Evolutionary conservation across 2,329 filamentous ascomycete species (phyloP).

Genomic region (Penicillium freii): DNA sequence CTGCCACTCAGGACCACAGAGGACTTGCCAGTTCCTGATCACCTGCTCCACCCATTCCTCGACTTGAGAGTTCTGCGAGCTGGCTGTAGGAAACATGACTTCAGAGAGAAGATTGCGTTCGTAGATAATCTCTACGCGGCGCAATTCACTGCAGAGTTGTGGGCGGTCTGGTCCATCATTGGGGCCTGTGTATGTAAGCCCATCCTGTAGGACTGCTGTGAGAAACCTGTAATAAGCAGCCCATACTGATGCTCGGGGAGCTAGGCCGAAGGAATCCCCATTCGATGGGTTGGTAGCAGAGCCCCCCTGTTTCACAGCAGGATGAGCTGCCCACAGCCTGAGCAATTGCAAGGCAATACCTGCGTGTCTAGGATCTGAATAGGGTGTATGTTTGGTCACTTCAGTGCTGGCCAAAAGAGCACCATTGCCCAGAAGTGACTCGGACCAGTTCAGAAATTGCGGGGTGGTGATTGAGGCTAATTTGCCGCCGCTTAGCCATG

Average conservation of each 20-base stretch:
- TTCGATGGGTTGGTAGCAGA: conserved; percentile 16
- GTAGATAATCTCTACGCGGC: conserved; percentile 74
- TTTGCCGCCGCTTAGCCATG: conserved; percentile 53
- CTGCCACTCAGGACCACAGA: conserved; percentile 77
- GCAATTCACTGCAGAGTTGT: conserved; percentile 73
- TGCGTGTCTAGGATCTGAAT: conserved; percentile 27
- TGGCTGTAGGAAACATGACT: conserved; percentile 79
- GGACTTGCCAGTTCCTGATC: conserved; percentile 78
- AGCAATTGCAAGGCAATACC: conserved; percentile 49
- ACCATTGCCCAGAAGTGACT: conserved; percentile 71
- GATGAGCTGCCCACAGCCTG: conserved; percentile 45
- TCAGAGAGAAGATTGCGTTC: conserved; percentile 75
- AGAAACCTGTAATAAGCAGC: conserved; percentile 78
- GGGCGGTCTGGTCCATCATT: conserved; percentile 49
- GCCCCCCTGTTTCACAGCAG: conserved; percentile 33
- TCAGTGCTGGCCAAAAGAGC: conserved; percentile 66
- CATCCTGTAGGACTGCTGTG: conserved; percentile 68
- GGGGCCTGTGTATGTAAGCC: conserved; percentile 37
- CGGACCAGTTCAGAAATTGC: conserved; percentile 74
- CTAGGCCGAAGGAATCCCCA: conserved; percentile 22
- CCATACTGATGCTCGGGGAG: conserved; percentile 62
- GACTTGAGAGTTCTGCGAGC: conserved; percentile 73
- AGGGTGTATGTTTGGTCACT: conserved; percentile 30
- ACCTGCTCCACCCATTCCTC: conserved; percentile 78
- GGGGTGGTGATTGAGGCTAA: conserved; percentile 50